These are phyloP conservation scores for Stemphylium lycopersici DNA, from an alignment of 2,329 filamentous ascomycete species.

Conservation along the genomic window DNA sequence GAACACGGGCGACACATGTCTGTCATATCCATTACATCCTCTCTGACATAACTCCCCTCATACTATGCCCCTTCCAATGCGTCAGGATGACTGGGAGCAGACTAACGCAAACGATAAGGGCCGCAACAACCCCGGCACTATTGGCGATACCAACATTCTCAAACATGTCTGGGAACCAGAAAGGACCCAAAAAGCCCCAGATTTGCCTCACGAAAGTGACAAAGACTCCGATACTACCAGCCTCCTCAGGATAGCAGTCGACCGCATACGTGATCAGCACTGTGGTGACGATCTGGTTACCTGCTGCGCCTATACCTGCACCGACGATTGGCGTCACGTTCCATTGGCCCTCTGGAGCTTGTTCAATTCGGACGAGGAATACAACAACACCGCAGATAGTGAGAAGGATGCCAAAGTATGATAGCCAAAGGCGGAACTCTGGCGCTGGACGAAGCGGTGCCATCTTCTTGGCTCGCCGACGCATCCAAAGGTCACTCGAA, in stretches of 20 bases:
- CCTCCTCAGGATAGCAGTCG: slow-evolving; percentile 61
- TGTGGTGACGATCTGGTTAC: slow-evolving; percentile 67
- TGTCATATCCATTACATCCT: slow-evolving; percentile 14
- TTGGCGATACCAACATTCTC: slow-evolving; percentile 42
- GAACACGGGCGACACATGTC: not conserved
- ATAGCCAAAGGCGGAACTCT: slow-evolving; percentile 64
- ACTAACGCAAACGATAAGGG: slow-evolving; percentile 35
- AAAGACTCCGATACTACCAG: slow-evolving; percentile 63
- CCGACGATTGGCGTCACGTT: slow-evolving; percentile 64
- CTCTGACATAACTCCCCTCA: slow-evolving; percentile 29
- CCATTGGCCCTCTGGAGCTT: slow-evolving; percentile 54
- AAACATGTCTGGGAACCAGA: slow-evolving; percentile 52
- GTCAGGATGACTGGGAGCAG: slow-evolving; percentile 32
- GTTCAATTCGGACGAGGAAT: slow-evolving; percentile 59
- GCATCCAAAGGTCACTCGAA: slow-evolving; percentile 62
- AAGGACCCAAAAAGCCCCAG: slow-evolving; percentile 51
- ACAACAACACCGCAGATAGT: slow-evolving; percentile 60
- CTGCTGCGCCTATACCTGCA: slow-evolving; percentile 57
- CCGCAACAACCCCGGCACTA: slow-evolving; percentile 48
- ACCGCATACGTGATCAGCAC: slow-evolving; percentile 66
- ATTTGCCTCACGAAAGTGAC: slow-evolving; percentile 63
- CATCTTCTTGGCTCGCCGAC: slow-evolving; percentile 45
- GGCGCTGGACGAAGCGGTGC: slow-evolving; percentile 54
- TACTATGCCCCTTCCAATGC: slow-evolving; percentile 31
- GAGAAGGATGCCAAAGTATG: slow-evolving; percentile 59